These are phyloP conservation scores for Falciphora oryzae DNA, from an alignment of 2,329 filamentous ascomycete genomes.

Conservation along the genomic window DNA sequence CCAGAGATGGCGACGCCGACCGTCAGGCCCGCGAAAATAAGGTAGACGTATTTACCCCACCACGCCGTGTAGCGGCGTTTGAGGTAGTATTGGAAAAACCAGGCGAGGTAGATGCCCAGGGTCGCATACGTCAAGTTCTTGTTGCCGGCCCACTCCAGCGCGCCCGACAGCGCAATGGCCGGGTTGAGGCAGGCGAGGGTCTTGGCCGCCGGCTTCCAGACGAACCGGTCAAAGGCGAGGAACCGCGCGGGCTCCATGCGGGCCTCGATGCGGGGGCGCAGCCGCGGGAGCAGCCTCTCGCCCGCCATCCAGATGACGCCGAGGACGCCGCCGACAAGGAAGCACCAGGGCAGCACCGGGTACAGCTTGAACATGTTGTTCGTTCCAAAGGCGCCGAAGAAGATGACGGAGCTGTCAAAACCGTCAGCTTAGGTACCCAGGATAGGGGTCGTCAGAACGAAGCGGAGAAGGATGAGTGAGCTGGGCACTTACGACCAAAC, in stretches of 20 bases:
- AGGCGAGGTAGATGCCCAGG: conserved; percentile 16
- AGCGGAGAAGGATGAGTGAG: neutral
- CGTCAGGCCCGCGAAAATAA: conserved; percentile 25
- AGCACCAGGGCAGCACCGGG: conserved; percentile 12
- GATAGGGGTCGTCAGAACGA: neutral
- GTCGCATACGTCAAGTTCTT: conserved; percentile 19
- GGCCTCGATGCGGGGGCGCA: neutral
- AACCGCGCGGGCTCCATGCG: conserved; percentile 4
- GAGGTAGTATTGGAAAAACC: conserved; percentile 22
- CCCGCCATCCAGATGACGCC: conserved; percentile 11
- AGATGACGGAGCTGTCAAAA: conserved; percentile 19
- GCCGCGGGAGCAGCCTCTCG: conserved; percentile 7
- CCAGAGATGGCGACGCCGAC: conserved; percentile 26
- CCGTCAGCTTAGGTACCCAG: neutral
- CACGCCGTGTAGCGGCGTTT: conserved; percentile 18
- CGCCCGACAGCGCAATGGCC: conserved; percentile 12
- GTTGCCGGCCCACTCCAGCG: conserved; percentile 12
- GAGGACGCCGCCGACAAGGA: conserved; percentile 13
- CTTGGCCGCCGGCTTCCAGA: conserved; percentile 1
- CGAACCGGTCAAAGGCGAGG: conserved; percentile 1
- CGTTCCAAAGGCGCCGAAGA: conserved; percentile 27
- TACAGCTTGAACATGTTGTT: conserved; percentile 14
- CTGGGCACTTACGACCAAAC: conserved; percentile 19
- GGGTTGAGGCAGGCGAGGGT: conserved; percentile 13
- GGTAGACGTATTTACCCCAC: conserved; percentile 29